Evolutionary conservation across 2,329 filamentous ascomycete species (phyloP), one percentile per base, ranked within the genome.

Genomic region (Xenoacremonium recifei): DNA sequence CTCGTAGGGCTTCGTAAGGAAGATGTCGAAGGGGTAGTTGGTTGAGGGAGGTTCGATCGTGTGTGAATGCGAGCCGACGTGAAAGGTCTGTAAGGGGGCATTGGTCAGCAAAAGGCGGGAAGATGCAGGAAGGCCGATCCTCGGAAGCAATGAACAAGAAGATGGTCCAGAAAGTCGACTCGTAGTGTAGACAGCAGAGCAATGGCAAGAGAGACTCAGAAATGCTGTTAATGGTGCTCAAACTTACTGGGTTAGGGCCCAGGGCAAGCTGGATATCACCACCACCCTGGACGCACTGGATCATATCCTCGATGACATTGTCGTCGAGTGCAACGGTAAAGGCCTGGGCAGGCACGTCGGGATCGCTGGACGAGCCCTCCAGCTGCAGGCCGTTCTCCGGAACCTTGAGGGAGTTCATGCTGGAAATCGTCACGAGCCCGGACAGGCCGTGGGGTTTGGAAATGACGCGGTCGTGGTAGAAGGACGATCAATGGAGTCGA

Each of bases 271-370:
- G 70, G 39, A 84, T 71, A 34, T 73, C 67, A 41, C 77, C 71
- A 37, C 78, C 79, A 66, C 73, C 71, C 54, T 76, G 75, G 29
- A 78, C 72, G 55, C 75, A 79, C 60, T 71, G 71, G 51, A 85
- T 82, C 74, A 85, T 77, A 48, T 79, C 72, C 59, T 82, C 77
- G 54, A 85, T 76, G 38, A 80, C 69, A 58, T 68, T 69, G 58
- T 82, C 74, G 53, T 68, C 73, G 48, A 85, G 64, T n/a, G 69
- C 73, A 42, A 85, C 65, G 49, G 77, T 72, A 57, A 84, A 79
- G 21, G 76, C 77, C 55, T 82, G 77, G 21, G 69, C 66, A 7
- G 75, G 76, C 27, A 77, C 64, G 43, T 66, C 62, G 38, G 68
- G 66, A 41, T 65, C 60, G 32, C 55, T 54, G 50, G 72, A 65